Percentiles rank a stretch among this genome's conserved stretches.
phyloP scores from a whole-genome alignment of 257 asterid species.

The Coffea eugenioides region DNA sequence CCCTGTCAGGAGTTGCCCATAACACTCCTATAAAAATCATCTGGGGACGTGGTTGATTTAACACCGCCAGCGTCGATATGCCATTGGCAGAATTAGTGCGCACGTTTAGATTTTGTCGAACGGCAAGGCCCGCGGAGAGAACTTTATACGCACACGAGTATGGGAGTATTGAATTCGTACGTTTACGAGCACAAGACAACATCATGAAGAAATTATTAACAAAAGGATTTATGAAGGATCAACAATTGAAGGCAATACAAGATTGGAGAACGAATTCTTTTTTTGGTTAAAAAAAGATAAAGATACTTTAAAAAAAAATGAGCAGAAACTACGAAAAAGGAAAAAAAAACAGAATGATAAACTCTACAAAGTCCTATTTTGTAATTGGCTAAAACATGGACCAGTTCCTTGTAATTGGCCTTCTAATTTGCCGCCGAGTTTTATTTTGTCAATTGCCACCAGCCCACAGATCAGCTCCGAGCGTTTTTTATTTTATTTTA shows the following conservation, averaged over 20 bases:
- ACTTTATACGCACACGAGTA: background rate
- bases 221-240: background rate
- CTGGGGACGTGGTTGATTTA: background rate
- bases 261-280: background rate
- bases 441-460: background rate
- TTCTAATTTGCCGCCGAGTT: background rate
- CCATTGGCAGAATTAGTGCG: background rate
- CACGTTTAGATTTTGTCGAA: background rate
- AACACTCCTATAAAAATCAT: background rate
- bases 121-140: background rate
- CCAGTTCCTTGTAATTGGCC: background rate
- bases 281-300: too few relatives aligned
- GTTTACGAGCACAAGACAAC: background rate
- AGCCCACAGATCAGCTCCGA: background rate
- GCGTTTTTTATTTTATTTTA: too few relatives aligned
- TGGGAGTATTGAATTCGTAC: background rate
- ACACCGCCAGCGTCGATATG: background rate
- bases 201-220: background rate
- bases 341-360: too few relatives aligned
- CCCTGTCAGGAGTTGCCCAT: background rate
- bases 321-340: too few relatives aligned
- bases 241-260: background rate
- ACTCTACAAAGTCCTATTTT: too few relatives aligned
- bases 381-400: too few relatives aligned
- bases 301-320: background rate